Base-by-base conservation (phyloP, 2,329 filamentous ascomycete genomes). In the Penicillium sp. region DNA sequence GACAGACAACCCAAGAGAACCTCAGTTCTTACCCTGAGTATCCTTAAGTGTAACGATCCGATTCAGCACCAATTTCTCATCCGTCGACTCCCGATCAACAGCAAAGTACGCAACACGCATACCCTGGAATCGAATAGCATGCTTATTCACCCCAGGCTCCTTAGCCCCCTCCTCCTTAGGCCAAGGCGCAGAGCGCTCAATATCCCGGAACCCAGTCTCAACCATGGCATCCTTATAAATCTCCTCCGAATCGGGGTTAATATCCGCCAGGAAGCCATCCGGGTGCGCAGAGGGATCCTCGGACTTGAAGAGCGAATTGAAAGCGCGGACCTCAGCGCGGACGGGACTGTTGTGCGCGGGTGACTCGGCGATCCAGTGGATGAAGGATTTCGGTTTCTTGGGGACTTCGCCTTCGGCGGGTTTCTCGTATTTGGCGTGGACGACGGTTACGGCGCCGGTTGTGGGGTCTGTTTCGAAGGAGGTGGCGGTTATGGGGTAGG, bases 21-120 rank as follows among this genome's bases (percentile, higher is more conserved):
- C 31, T 49, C 50, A 61, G 45, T 54, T 61, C 72, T 61, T 61
- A 40, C 58, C 59, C 55, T 60, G 55, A n/a, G 53, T 50, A 53
- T 95, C 91, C 75, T 95, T 95, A 64, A 96, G 72, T 40, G 87
- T 88, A 18, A 97, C 91, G 63, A 97, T 96, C 43, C 89, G 81
- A 74, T 97, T 97, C 27, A 97, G 74, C 40, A 97, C 81, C 57
- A 95, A 77, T 69, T 86, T 88, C n/a, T 89, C 87, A 28, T 82
- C 81, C 0, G 82, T 87, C 52, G 83, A 88, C 62, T 95, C 89
- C 41, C 80, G 81, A 67, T 96, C 91, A 68, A 95, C 59, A 49
- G 61, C 60, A 46, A 67, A 67, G 49, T 77, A 54, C 75, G 86
- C 92, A 37, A 92, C 87, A 22, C 92, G 80, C 78, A 95, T 84